phyloP scores from a whole-genome alignment of 805 yeast species.

The Ogataea saltuana region DNA sequence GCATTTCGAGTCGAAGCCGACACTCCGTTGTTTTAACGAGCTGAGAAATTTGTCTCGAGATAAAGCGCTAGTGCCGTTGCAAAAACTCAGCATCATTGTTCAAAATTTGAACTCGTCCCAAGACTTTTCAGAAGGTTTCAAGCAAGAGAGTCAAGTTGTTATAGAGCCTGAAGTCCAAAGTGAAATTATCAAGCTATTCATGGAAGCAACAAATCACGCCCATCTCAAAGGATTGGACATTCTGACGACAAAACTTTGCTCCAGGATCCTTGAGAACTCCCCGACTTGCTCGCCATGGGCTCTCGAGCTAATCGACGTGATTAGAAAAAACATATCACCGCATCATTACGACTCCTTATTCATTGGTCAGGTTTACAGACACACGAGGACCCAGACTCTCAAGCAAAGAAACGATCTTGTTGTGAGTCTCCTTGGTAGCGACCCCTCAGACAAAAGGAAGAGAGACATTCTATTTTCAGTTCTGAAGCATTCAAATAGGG shows the following conservation, averaged over 20 bases:
- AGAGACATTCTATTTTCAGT: constrained; percentile 11
- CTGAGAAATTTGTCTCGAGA: background rate
- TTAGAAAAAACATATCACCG: constrained; percentile 4
- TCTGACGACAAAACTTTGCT: constrained; percentile 9
- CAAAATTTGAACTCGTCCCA: background rate
- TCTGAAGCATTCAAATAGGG: constrained; percentile 6
- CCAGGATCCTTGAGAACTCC: constrained; percentile 4
- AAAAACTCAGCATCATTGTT: background rate
- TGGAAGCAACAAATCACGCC: background rate
- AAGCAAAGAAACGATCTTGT: constrained; percentile 7
- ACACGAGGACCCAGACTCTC: constrained; percentile 4
- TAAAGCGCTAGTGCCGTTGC: background rate
- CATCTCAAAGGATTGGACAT: background rate
- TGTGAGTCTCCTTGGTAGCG: constrained; percentile 3
- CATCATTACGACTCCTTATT: constrained; percentile 8
- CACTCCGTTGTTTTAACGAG: constrained; percentile 3
- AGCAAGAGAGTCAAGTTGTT: background rate
- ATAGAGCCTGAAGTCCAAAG: background rate
- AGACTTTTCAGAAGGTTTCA: background rate
- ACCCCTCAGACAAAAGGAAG: constrained; percentile 5
- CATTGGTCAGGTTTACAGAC: constrained; percentile 8
- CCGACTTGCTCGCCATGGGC: background rate
- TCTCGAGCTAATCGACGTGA: constrained; percentile 1
- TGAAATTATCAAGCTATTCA: background rate
- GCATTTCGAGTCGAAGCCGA: constrained; percentile 12